These are phyloP conservation scores for Bonia amplexicaulis DNA, from an alignment of 176 grass and related monocot species.

Conservation along the genomic window DNA sequence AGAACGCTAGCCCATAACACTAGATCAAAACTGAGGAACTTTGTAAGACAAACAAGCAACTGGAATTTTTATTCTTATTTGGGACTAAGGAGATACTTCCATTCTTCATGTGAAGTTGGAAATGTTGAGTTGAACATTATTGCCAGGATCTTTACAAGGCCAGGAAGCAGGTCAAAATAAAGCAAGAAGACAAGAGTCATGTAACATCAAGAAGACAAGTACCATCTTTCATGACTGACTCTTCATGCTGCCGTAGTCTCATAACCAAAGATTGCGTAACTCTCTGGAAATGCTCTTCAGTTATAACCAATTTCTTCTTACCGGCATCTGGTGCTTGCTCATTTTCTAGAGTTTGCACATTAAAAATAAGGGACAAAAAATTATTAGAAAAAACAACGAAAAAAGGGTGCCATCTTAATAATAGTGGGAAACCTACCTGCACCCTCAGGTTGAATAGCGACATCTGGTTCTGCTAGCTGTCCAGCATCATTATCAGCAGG, in stretches of 20 bases:
- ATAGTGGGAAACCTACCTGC: slow-evolving; percentile 34
- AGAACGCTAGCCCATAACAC: too few relatives aligned
- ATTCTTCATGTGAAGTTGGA: neutral
- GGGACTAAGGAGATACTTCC: neutral
- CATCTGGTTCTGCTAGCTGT: slow-evolving; percentile 25
- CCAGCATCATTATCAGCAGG: slow-evolving; percentile 34
- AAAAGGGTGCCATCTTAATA: neutral
- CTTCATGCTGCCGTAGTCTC: slow-evolving; percentile 77
- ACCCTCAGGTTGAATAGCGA: slow-evolving; percentile 35
- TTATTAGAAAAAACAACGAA: neutral
- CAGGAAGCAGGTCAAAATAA: neutral
- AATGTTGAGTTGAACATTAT: neutral
- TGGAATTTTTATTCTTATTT: neutral
- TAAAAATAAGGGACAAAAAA: slow-evolving; percentile 20
- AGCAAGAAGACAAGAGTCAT: neutral
- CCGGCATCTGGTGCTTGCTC: slow-evolving; percentile 35
- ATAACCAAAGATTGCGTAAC: slow-evolving; percentile 91
- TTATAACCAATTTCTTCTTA: slow-evolving; percentile 93
- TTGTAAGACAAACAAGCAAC: neutral
- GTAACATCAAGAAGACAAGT: slow-evolving; percentile 31
- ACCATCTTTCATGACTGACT: slow-evolving; percentile 72
- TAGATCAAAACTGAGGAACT: neutral
- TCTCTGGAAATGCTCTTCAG: slow-evolving; percentile 93
- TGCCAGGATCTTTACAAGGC: neutral
- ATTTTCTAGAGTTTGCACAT: slow-evolving; percentile 43